Evolutionary conservation across 305 asterid genomes (phyloP).

Genomic region (Fraxinus xanthoxyloides): DNA sequence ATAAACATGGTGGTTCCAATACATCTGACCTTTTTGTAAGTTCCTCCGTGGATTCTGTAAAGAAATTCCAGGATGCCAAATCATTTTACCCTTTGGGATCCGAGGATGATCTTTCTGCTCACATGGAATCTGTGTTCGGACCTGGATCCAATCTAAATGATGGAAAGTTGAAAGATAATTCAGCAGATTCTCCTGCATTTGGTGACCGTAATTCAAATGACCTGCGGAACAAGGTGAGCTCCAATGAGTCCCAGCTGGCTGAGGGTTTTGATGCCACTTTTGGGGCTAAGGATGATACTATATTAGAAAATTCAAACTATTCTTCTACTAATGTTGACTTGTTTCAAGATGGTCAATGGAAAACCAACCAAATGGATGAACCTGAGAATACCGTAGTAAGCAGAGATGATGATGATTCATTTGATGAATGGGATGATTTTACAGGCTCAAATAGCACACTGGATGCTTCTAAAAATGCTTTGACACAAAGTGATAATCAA

Average conservation of each 20-base stretch:
- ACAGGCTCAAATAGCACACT: slow-evolving; percentile 40
- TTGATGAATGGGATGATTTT: slow-evolving; percentile 70
- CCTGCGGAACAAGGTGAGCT: slow-evolving; percentile 40
- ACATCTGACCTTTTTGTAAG: slow-evolving; percentile 32
- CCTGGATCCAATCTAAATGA: slow-evolving; percentile 30
- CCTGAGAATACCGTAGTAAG: slow-evolving; percentile 24
- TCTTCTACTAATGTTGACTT: slow-evolving; percentile 42
- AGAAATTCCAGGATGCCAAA: slow-evolving; percentile 26
- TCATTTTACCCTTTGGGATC: slow-evolving; percentile 22
- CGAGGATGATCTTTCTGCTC: slow-evolving; percentile 53
- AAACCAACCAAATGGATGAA: slow-evolving; percentile 29
- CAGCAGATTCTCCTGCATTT: slow-evolving; percentile 37
- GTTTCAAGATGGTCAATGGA: slow-evolving; percentile 51
- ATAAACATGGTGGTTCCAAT: slow-evolving; percentile 24
- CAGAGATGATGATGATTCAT: slow-evolving; percentile 31
- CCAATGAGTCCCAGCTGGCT: slow-evolving; percentile 31
- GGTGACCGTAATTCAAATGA: slow-evolving; percentile 52
- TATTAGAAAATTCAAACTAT: slow-evolving; percentile 28
- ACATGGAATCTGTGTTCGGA: slow-evolving; percentile 61
- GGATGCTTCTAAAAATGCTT: slow-evolving; percentile 31
- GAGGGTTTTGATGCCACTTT: slow-evolving; percentile 33
- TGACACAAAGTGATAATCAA: slow-evolving; percentile 30
- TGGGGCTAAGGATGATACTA: slow-evolving; percentile 25
- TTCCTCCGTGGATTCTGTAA: slow-evolving; percentile 38
- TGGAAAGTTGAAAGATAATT: slow-evolving; percentile 32